Percentiles rank a stretch among this genome's conserved stretches.
Evolutionary conservation across 139 green algal genomes (phyloP).

Genomic region (Chlamydomonas applanata): DNA sequence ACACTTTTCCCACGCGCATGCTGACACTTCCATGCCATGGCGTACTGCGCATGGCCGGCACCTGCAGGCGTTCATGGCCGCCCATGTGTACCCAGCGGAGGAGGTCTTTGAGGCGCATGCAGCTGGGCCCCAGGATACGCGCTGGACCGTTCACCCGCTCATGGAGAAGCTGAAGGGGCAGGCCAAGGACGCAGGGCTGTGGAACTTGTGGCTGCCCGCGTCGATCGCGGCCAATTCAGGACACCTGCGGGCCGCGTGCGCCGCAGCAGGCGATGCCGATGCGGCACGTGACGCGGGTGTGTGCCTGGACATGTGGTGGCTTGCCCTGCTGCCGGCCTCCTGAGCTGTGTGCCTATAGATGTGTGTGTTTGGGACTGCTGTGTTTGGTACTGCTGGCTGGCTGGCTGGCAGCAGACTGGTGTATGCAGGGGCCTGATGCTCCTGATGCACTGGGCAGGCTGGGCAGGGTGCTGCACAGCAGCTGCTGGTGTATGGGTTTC

Average conservation of each 20-base stretch:
- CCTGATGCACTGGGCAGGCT: too few relatives aligned
- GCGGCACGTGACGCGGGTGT: constrained; percentile 22
- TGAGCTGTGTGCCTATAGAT: too few relatives aligned
- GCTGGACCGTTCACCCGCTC: constrained; percentile 77
- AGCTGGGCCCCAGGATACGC: constrained; percentile 16
- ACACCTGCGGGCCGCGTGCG: constrained; percentile 12
- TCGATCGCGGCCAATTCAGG: constrained; percentile 17
- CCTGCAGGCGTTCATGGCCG: constrained; percentile 76
- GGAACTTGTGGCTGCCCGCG: constrained; percentile 95
- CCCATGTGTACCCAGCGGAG: constrained; percentile 77
- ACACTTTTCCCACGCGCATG: too few relatives aligned
- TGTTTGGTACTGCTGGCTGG: too few relatives aligned
- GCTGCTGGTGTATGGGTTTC: too few relatives aligned
- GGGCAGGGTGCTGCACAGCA: too few relatives aligned
- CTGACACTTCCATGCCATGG: too few relatives aligned
- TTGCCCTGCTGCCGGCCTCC: too few relatives aligned
- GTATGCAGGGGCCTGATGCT: too few relatives aligned
- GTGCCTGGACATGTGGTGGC: too few relatives aligned
- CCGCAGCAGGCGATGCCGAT: not conserved
- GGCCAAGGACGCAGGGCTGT: constrained; percentile 74
- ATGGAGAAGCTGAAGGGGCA: constrained; percentile 83
- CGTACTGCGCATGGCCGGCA: not conserved
- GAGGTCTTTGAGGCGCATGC: constrained; percentile 47
- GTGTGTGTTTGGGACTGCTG: too few relatives aligned
- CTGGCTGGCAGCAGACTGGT: too few relatives aligned